These are phyloP conservation scores for Linnemannia elongata DNA, from an alignment of 192 early-diverging fungal species.

Conservation along the genomic window DNA sequence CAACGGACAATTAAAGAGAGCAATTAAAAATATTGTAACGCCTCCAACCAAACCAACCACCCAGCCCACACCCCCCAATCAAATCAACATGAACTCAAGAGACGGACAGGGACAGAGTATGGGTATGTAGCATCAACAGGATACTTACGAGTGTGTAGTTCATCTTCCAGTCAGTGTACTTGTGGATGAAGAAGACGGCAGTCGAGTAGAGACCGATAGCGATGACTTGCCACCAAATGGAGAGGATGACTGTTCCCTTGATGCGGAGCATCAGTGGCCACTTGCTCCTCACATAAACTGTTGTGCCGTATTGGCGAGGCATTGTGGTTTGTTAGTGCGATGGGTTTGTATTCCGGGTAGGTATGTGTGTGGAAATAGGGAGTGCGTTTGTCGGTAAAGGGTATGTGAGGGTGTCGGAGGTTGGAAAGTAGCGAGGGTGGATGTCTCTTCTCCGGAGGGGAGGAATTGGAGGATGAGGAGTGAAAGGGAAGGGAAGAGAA, in stretches of 20 bases:
- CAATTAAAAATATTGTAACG: constrained; percentile 1
- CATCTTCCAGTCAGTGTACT: constrained; percentile 43
- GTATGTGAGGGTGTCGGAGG: neutral
- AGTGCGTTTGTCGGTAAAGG: neutral
- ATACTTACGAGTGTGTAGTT: constrained; percentile 39
- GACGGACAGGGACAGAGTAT: neutral
- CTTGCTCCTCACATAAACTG: constrained; percentile 34
- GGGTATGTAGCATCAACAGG: no score
- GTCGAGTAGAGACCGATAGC: constrained; percentile 25
- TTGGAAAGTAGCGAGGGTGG: no score
- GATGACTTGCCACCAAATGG: constrained; percentile 48
- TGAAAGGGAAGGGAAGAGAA: neutral
- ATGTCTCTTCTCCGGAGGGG: neutral
- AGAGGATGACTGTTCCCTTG: constrained; percentile 50
- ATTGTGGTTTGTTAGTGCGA: constrained; percentile 12
- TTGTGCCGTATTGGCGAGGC: constrained; percentile 37
- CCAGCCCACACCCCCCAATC: neutral
- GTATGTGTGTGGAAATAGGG: neutral
- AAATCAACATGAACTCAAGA: neutral
- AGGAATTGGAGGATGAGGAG: neutral
- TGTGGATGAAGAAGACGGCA: constrained; percentile 29
- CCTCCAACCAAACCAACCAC: neutral
- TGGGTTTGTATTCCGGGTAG: neutral
- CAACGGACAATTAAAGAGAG: constrained; percentile 1
- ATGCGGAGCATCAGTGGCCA: constrained; percentile 54